Evolutionary conservation across 306 rosid species (phyloP), one percentile per base, ranked within the genome.

Genomic region (Corylus heterophylla): DNA sequence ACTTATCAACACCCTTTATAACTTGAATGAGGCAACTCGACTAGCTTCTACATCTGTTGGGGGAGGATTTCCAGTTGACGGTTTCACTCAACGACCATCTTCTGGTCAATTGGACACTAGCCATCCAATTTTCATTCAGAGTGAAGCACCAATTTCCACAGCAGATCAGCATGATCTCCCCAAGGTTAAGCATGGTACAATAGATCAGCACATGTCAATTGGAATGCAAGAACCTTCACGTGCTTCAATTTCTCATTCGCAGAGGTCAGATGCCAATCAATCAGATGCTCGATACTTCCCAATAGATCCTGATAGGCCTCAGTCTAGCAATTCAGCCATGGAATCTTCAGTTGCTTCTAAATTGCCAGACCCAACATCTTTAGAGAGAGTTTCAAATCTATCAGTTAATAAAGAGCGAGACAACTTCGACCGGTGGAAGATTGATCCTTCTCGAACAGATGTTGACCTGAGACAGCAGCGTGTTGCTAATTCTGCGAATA

Each of bases 21-120:
- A 97, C 87, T 90, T 96, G 87, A 96, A 96, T 64, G 99, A 96
- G 93, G 97, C 99, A 77, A 89, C 99, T 20, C 91, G 96, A 58
- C 79, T 95, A 77, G 97, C 96, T 80, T 91, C 99, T 74, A 88
- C 87, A 71, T 83, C 98, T 62, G 90, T 74, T 79, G 98, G 97
- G 79, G 92, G 92, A 79, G 98, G 92, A 73, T 76, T 89, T 87
- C 83, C 86, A 12, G 83, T 80, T 73, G 99, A 95, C 79, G 96
- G 96, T 74, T 85, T 88, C 18, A 75, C 88, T 75, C 97, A 86
- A 74, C 90, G 96, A 29, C 88, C 96, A 51, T 93, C 92, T 49
- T 91, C 98, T 81, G 98, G 99, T 73, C 88, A 87, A 70, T 81
- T 93, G 79, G 97, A 95, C 88, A 67, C 89, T 75, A 79, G 75